Evolutionary conservation across 768 basidiomycete species (phyloP).

Genomic region (Rhodotorula sphaerocarpa): DNA sequence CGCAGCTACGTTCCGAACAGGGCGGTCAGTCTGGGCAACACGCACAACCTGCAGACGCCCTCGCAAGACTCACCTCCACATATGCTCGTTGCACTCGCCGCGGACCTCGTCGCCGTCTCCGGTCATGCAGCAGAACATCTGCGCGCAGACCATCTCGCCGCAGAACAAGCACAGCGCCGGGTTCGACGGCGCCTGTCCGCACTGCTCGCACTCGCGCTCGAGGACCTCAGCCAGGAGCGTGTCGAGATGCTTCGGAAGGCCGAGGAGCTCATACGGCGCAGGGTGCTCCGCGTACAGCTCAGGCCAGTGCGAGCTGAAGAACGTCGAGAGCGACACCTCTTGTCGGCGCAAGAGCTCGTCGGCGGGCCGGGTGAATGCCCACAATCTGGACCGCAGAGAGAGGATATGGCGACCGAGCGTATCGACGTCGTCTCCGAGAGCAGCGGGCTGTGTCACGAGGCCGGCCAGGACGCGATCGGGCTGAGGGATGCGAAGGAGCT

Average conservation of each 20-base stretch:
- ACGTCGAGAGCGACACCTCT: slow-evolving; percentile 50
- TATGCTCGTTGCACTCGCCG: slow-evolving; percentile 94
- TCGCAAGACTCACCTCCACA: slow-evolving; percentile 64
- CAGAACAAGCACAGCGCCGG: slow-evolving; percentile 89
- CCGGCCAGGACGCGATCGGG: slow-evolving; percentile 12
- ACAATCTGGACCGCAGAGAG: background rate
- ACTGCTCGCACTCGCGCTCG: slow-evolving; percentile 63
- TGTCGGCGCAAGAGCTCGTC: background rate
- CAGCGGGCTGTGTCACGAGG: background rate
- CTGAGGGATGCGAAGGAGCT: slow-evolving; percentile 56
- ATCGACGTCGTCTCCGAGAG: background rate
- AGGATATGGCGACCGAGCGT: background rate
- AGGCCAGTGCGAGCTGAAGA: slow-evolving; percentile 6
- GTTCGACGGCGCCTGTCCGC: slow-evolving; percentile 68
- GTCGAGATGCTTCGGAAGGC: slow-evolving; percentile 73
- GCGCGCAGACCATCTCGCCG: slow-evolving; percentile 76
- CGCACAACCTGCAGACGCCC: too few species aligned
- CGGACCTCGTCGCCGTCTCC: slow-evolving; percentile 50
- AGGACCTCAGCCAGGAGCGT: slow-evolving; percentile 68
- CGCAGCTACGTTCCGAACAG: slow-evolving; percentile 56
- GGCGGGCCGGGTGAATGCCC: background rate
- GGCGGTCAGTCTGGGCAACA: background rate
- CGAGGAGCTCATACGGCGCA: slow-evolving; percentile 67
- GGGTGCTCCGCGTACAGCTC: slow-evolving; percentile 53
- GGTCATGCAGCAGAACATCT: slow-evolving; percentile 84